phyloP scores from a whole-genome alignment of 495 filamentous ascomycete genomes.

The Neurospora africana region DNA sequence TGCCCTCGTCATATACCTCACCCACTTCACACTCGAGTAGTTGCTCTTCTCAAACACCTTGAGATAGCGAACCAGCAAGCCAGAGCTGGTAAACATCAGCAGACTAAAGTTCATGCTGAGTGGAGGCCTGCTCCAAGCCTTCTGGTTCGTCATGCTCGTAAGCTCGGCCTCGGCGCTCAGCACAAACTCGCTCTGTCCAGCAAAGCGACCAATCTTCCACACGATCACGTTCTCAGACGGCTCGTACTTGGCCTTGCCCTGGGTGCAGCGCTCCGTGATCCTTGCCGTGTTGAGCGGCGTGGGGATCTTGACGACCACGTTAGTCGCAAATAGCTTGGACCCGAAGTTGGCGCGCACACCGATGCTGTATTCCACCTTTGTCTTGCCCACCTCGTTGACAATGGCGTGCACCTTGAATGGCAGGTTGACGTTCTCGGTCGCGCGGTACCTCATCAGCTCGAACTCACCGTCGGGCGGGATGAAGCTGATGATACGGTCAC shows the following conservation, averaged over 20 bases:
- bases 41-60: conserved; percentile 99
- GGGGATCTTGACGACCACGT: conserved; percentile 90
- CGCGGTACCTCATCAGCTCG: conserved; percentile 97
- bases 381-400: conserved; percentile 92
- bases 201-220: conserved; percentile 97
- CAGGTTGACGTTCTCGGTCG: conserved; percentile 98
- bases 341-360: conserved; percentile 96
- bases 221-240: conserved; percentile 96
- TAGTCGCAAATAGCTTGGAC: conserved; percentile 91
- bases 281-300: conserved; percentile 94
- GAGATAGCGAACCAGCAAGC: conserved; percentile 84
- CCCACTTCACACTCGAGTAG: conserved; percentile 98
- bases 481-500: conserved; percentile 95
- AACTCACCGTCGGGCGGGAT: conserved; percentile 97
- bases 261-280: conserved; percentile 85
- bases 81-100: conserved; percentile 95
- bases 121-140: conserved; percentile 91
- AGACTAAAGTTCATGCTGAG: conserved; percentile 84
- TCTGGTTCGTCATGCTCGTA: conserved; percentile 96
- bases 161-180: conserved; percentile 87
- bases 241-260: conserved; percentile 98
- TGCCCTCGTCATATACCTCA: conserved; percentile 96
- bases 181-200: conserved; percentile 89
- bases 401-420: conserved; percentile 99
- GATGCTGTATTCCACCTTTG: conserved; percentile 97